Conservation (phyloP, 1,139 yeast species). For the Cylindricascospora bacillispora region DNA sequence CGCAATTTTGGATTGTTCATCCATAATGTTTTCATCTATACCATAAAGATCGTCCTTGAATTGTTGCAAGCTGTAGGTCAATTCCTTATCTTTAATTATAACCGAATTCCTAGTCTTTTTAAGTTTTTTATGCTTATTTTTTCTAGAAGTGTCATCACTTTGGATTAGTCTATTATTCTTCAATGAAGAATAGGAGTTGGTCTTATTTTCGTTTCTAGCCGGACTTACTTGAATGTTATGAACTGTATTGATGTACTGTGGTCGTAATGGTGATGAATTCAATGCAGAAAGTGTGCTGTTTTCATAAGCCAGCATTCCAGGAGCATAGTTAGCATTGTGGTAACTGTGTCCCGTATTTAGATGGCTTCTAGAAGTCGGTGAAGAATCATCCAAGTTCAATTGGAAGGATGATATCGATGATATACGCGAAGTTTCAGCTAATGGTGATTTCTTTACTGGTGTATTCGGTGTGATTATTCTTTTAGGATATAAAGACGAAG, state of each 20-base stretch:
- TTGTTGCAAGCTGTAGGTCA: conserved; percentile 24
- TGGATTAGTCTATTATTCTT: background rate
- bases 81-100: conserved; percentile 20
- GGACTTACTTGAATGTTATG: background rate
- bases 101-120: conserved; percentile 23
- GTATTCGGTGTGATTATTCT: conserved; percentile 23
- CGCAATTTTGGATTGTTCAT: conserved; percentile 1
- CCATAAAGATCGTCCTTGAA: conserved; percentile 27
- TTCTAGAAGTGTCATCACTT: too few species aligned
- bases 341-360: too few species aligned
- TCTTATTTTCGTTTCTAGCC: too few species aligned
- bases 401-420: conserved; percentile 5
- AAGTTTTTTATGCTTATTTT: conserved; percentile 14
- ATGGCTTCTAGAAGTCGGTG: too few species aligned
- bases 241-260: background rate
- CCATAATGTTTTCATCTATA: conserved; percentile 9
- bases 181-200: background rate
- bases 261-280: conserved; percentile 4
- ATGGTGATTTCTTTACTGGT: conserved; percentile 24
- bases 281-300: background rate
- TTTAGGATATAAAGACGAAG: conserved; percentile 11
- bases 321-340: too few species aligned
- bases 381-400: conserved; percentile 1
- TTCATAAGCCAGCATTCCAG: too few species aligned
- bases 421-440: conserved; percentile 9